Base-by-base conservation (phyloP, 2,329 filamentous ascomycete genomes). In the Mycogone perniciosa region DNA sequence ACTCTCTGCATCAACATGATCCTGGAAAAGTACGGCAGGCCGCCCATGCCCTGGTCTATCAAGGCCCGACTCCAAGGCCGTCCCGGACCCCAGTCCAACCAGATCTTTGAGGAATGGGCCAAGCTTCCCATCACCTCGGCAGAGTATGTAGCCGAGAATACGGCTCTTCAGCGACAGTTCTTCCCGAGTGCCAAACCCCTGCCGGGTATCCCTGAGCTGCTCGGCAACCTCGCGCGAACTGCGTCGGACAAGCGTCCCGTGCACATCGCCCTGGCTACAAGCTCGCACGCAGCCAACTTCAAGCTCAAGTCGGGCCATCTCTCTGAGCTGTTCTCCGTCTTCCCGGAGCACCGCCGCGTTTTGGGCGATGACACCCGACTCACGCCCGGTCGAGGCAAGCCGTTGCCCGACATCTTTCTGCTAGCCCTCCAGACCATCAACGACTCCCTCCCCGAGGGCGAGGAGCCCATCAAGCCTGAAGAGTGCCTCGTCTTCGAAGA, bases 401-500 rank as follows among this genome's bases (percentile, higher is more conserved):
- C 93, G 0, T 79, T 92, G 31, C 93, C 92, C 0, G 92, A 99
- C 69, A 99, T 99, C 59, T 97, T 95, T 69, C 72, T 95, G 7
- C 75, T 97, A 1, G 92, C 93, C 0, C 74, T 99, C 50, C 76
- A 87, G 68, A 88, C 84, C 4, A 85, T 99, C 66, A 99, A 99
- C 69, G 80, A 81, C 40, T 81, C 82, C 11, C 74, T 95, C 6
- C 72, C 75, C 0, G 70, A 76, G 4, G 82, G 81, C 37, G 83
- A 86, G 46, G 72, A 77, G 57, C 72, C 79, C 53, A 85, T 99
- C 56, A 75, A 65, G 48, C 89, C 90, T 0, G 86, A 88, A 58
- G 92, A 97, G 69, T 97, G 93, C 65, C 76, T 99, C 11, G 93
- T 97, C 0, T 97, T 99, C 62, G 93, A 99, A 71, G 93, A 99